phyloP scores from a whole-genome alignment of 2,329 filamentous ascomycete species.

The Diaporthe velutina region DNA sequence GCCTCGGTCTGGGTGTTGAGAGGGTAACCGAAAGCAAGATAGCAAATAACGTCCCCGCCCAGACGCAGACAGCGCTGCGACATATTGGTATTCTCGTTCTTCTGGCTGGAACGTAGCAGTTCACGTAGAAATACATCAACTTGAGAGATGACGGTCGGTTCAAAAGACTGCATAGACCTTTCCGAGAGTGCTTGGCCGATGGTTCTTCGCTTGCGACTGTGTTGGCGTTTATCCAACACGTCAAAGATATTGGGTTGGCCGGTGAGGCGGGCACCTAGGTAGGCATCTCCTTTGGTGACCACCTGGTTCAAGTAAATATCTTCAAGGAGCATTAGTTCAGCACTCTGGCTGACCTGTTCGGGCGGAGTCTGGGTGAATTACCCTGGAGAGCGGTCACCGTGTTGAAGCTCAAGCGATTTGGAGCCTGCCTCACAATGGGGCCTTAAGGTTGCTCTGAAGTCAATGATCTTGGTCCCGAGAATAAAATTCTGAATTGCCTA shows the following conservation, averaged over 20 bases:
- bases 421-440: background rate
- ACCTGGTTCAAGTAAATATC: slow-evolving; percentile 2
- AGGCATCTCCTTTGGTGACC: slow-evolving; percentile 6
- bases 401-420: slow-evolving; percentile 22
- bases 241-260: slow-evolving; percentile 1
- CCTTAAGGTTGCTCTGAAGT: background rate
- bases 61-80: background rate
- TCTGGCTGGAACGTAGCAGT: background rate
- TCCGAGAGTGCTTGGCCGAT: slow-evolving; percentile 8
- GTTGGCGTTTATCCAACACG: slow-evolving; percentile 1
- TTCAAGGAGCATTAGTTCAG: background rate
- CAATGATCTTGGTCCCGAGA: background rate
- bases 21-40: background rate
- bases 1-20: background rate
- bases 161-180: background rate
- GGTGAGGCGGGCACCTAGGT: background rate
- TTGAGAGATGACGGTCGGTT: background rate
- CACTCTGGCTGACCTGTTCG: background rate
- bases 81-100: background rate
- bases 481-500: background rate
- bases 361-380: background rate
- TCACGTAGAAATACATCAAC: background rate
- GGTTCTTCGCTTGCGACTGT: background rate
- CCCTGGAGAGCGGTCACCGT: slow-evolving; percentile 11
- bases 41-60: background rate